Evolutionary conservation across 305 asterid genomes (phyloP).

Genomic region (Fraxinus sp.): DNA sequence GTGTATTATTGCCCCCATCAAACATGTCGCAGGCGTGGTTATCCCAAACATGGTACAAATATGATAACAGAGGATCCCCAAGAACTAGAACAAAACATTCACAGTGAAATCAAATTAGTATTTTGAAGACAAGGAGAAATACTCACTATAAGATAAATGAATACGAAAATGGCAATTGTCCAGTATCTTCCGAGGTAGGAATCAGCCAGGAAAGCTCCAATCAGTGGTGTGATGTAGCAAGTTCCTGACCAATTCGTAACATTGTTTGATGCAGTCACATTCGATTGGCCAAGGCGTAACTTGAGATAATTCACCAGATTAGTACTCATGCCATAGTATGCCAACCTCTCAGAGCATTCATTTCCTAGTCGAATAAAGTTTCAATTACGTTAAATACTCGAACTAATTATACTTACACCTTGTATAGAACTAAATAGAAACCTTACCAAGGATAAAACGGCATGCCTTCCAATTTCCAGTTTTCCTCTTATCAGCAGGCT

Average conservation of each 20-base stretch:
- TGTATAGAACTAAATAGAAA: background rate
- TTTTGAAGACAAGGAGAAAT: background rate
- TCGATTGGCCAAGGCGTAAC: slow-evolving; percentile 28
- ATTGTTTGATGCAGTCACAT: slow-evolving; percentile 34
- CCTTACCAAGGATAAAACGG: slow-evolving; percentile 38
- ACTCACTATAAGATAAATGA: slow-evolving; percentile 50
- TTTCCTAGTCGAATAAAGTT: slow-evolving; percentile 23
- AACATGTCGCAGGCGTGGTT: background rate
- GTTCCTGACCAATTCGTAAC: slow-evolving; percentile 71
- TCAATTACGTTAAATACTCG: background rate
- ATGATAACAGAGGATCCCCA: background rate
- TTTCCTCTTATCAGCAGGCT: slow-evolving; percentile 42
- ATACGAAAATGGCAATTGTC: slow-evolving; percentile 58
- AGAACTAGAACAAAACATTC: background rate
- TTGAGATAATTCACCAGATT: slow-evolving; percentile 42
- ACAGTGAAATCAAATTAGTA: background rate
- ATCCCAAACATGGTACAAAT: background rate
- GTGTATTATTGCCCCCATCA: background rate
- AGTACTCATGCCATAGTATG: slow-evolving; percentile 52
- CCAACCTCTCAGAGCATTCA: slow-evolving; percentile 48
- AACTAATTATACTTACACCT: background rate
- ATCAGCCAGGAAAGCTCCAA: slow-evolving; percentile 74
- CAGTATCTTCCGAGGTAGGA: slow-evolving; percentile 62
- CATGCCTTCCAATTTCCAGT: slow-evolving; percentile 51
- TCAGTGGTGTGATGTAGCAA: slow-evolving; percentile 63